A percentile compares a stretch with the other conserved stretches of the same genome.
phyloP scores from a whole-genome alignment of 306 rosid genomes.

The Macrotyloma uniflorum region DNA sequence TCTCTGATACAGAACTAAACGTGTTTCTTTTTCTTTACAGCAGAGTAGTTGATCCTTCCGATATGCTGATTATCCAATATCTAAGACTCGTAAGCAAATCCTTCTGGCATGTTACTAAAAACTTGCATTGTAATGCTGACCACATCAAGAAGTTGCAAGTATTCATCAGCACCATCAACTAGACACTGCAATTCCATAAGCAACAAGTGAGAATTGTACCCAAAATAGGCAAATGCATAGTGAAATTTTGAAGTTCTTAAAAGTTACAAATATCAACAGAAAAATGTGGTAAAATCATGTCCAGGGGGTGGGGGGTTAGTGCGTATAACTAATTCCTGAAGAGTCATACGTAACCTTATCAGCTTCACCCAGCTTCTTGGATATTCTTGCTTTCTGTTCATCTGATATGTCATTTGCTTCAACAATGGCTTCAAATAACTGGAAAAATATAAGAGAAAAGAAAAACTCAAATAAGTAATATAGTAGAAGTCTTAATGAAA shows the following conservation, averaged over 20 bases:
- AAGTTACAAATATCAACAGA: background rate
- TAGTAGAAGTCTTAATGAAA: slow-evolving; percentile 12
- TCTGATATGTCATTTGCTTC: slow-evolving; percentile 76
- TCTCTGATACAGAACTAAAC: background rate
- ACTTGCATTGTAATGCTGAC: slow-evolving; percentile 76
- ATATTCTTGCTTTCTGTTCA: slow-evolving; percentile 88
- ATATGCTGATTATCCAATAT: slow-evolving; percentile 12
- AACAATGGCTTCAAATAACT: slow-evolving; percentile 79
- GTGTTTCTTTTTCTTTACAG: background rate
- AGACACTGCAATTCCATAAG: slow-evolving; percentile 67
- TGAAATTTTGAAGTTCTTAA: background rate
- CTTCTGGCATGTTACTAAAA: slow-evolving; percentile 64
- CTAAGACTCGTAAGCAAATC: slow-evolving; percentile 48
- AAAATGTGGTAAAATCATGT: background rate
- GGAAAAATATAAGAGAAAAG: background rate
- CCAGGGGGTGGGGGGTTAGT: background rate
- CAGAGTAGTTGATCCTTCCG: slow-evolving; percentile 4
- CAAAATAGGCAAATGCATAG: background rate
- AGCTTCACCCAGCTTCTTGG: slow-evolving; percentile 84
- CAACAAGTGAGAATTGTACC: slow-evolving; percentile 30
- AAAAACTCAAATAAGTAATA: background rate
- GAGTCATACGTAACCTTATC: slow-evolving; percentile 67
- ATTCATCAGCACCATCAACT: slow-evolving; percentile 87
- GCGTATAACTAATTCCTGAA: background rate
- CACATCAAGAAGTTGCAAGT: slow-evolving; percentile 88